phyloP scores from a whole-genome alignment of 345 rosid genomes.

The Citrus medica region DNA sequence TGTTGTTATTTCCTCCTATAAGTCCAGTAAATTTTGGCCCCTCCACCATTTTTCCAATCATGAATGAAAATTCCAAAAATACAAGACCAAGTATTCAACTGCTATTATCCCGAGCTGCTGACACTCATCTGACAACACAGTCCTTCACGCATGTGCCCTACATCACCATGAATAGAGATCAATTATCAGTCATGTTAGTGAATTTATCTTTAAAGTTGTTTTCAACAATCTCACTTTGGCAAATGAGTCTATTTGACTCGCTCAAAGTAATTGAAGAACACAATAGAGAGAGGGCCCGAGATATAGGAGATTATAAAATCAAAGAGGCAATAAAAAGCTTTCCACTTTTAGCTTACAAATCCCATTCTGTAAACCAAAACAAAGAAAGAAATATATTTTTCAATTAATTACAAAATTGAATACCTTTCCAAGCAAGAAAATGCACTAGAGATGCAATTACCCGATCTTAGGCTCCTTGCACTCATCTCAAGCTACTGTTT shows the following conservation, averaged over 20 bases:
- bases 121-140: slow-evolving; percentile 15
- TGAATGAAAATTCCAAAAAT: slow-evolving; percentile 20
- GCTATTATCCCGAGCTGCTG: slow-evolving; percentile 15
- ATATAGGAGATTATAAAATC: background rate
- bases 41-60: slow-evolving; percentile 56
- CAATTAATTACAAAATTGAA: background rate
- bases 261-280: background rate
- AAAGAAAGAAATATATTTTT: background rate
- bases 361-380: background rate
- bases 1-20: slow-evolving; percentile 44
- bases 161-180: background rate
- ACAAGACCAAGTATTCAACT: slow-evolving; percentile 6
- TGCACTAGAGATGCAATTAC: slow-evolving; percentile 6
- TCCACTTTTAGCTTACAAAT: background rate
- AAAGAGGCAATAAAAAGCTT: background rate
- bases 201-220: background rate
- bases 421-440: background rate
- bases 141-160: slow-evolving; percentile 8
- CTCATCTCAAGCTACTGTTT: background rate
- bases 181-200: background rate
- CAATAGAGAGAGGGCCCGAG: background rate
- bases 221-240: background rate
- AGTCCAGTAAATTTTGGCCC: slow-evolving; percentile 50
- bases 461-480: slow-evolving; percentile 8
- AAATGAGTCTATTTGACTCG: background rate